Base-by-base conservation (phyloP, 2,329 filamentous ascomycete species). In the Penicillium corylophilum region DNA sequence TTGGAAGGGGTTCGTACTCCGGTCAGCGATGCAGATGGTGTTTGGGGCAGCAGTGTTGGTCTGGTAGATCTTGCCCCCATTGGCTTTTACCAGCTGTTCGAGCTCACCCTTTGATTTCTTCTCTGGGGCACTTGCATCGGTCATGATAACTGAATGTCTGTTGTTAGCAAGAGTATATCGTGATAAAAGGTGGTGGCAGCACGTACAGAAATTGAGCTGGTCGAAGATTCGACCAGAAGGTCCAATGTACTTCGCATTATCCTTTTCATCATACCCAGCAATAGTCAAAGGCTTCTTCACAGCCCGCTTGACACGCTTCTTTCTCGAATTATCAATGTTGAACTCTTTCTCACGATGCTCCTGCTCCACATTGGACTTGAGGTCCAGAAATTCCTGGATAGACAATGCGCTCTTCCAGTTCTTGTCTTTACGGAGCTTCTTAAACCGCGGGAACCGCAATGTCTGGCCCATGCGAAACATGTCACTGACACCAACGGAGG, bases 381-480 rank as follows among this genome's bases (percentile, higher is more conserved):
- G 73, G 7, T 86, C 81, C 16, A 86, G 73, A 62, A 96, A 96
- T 41, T 91, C 89, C 41, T 89, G 82, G 1, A 90, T 76, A 1
- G 89, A 89, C 2, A 97, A 77, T 0, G 90, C 89, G 29, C 84
- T 83, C 43, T 88, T 80, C 93, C 94, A 99, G 50, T 81, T 78
- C 60, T 92, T 90, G 70, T 97, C 94, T n/a, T 82, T 79, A 4
- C 91, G 83, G 5, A 97, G 74, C 31, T 80, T 82, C 56, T 90
- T 90, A 72, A 97, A 96, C 1, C 94, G 85, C 2, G 94, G 94
- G 63, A 99, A 99, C 1, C 94, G 86, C 35, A 99, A 75, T 0
- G 94, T 97, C 54, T 87, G 77, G 1, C 83, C 83, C 15, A 83
- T 83, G 7, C 87, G 85, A 67, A 96, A 97, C 52, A 88, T 84